A percentile compares a stretch with the other conserved stretches of the same genome.
Conservation (phyloP, 148 eudicot species). For the Fagopyrum homotropicum region DNA sequence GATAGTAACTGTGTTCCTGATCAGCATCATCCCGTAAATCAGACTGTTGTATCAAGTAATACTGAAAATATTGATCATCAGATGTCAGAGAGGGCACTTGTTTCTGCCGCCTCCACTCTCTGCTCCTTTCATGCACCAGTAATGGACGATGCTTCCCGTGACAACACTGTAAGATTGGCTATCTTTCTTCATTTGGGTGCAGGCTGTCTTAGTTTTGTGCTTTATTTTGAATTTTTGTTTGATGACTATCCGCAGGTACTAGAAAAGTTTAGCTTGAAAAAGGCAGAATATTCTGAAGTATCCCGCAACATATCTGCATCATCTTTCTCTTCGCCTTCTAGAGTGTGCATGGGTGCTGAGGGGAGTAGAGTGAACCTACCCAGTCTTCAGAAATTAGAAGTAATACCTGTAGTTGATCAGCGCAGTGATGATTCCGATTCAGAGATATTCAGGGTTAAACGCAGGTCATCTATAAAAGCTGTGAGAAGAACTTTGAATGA, state of each 20-base stretch:
- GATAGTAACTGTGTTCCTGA: conserved; percentile 10
- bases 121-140: conserved; percentile 26
- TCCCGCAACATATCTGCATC: conserved; percentile 23
- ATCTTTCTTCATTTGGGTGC: background rate
- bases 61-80: conserved; percentile 16
- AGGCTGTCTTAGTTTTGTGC: background rate
- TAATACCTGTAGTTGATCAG: conserved; percentile 25
- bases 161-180: conserved; percentile 35
- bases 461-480: conserved; percentile 55
- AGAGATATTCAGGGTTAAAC: conserved; percentile 80
- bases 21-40: conserved; percentile 18
- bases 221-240: background rate
- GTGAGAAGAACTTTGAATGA: conserved; percentile 32
- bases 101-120: conserved; percentile 44
- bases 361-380: background rate
- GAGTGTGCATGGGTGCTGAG: conserved; percentile 27
- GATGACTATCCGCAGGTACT: conserved; percentile 29
- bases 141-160: conserved; percentile 13
- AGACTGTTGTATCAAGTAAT: conserved; percentile 8
- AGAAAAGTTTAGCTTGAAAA: conserved; percentile 18
- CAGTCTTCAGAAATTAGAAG: conserved; percentile 23
- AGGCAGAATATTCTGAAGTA: conserved; percentile 19
- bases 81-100: conserved; percentile 39
- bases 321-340: conserved; percentile 21
- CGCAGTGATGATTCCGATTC: conserved; percentile 83